Base-by-base conservation (phyloP, 1,284 basidiomycete species). In the Malassezia slooffiae region DNA sequence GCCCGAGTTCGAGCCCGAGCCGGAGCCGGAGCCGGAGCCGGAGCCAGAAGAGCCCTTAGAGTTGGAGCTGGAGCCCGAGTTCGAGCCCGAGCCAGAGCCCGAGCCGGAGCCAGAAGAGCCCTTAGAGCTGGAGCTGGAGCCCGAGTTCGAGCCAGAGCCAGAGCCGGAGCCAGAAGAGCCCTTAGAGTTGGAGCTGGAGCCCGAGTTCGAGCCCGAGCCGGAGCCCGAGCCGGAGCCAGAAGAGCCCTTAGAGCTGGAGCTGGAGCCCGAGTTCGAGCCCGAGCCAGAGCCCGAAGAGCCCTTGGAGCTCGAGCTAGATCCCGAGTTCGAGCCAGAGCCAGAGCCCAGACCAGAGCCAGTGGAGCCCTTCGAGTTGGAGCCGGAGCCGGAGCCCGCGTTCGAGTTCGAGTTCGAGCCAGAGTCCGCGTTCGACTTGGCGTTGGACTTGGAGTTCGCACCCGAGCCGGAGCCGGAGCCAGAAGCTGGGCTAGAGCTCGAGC, bases 341-440 rank as follows among this genome's bases (percentile, higher is more conserved):
- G 41, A 43, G 16, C 32, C 32, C 10, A 11, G 5, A 3, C 8
- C 10, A 10, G 21, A 36, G 34, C 34, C 34, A 7, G 19, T 8
- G 8, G 21, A n/a, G 32, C 10, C 13, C 5, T 21, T 21, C 10
- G 17, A 16, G 32, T 21, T 21, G 17, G 13, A 16, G 16, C 32
- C 13, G 12, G 41, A 44, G 37, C 27, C 23, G 7, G 47, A 40
- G 36, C 27, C n/a, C 12, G 42, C 33, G 19, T 30, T 28, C n/a
- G 48, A 49, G 32, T 34, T 31, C 5, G 41, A 43, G 37, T 27
- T 36, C 10, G 37, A 39, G 33, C 16, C 22, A 1, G 41, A 37
- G 35, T n/a, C 20, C 13, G 34, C 32, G 34, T 23, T 33, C 15
- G 43, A 46, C 20, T 26, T 32, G 3, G 41, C 30, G 12, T 23